Evolutionary conservation across 2,329 filamentous ascomycete species (phyloP).

Genomic region (Alternaria sp.): DNA sequence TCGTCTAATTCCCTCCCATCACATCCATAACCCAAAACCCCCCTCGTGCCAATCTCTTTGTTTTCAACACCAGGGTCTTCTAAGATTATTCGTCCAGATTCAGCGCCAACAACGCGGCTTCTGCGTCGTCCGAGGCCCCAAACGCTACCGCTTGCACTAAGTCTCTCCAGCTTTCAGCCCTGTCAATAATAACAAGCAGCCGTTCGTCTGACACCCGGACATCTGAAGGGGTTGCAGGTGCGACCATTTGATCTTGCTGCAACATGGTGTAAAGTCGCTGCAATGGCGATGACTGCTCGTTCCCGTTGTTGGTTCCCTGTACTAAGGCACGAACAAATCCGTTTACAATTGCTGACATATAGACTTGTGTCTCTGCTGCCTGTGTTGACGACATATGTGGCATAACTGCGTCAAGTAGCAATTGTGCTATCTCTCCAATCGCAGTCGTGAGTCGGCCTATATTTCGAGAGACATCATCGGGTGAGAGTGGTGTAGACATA

Average conservation of each 20-base stretch:
- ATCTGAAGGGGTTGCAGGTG: neutral
- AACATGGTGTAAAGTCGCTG: neutral
- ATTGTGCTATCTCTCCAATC: neutral
- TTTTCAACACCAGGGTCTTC: neutral
- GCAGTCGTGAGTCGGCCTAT: neutral
- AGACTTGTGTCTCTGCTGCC: neutral
- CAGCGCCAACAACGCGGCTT: neutral
- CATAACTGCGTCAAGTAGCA: neutral
- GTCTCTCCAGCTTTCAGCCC: neutral
- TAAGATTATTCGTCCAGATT: neutral
- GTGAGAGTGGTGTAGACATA: neutral
- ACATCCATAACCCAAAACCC: neutral
- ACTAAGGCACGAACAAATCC: neutral
- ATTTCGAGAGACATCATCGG: neutral
- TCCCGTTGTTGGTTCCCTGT: neutral
- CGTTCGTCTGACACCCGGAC: neutral
- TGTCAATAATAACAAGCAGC: neutral
- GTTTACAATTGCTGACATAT: neutral
- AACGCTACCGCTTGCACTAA: neutral
- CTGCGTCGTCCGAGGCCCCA: neutral
- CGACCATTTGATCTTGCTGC: neutral
- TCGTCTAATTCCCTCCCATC: neutral
- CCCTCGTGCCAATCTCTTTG: neutral
- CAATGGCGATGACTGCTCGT: neutral
- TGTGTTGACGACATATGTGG: neutral